A percentile compares a stretch with the other conserved stretches of the same genome.
phyloP scores from a whole-genome alignment of 352 stramenopile species.

The Globisporangium parvum region DNA sequence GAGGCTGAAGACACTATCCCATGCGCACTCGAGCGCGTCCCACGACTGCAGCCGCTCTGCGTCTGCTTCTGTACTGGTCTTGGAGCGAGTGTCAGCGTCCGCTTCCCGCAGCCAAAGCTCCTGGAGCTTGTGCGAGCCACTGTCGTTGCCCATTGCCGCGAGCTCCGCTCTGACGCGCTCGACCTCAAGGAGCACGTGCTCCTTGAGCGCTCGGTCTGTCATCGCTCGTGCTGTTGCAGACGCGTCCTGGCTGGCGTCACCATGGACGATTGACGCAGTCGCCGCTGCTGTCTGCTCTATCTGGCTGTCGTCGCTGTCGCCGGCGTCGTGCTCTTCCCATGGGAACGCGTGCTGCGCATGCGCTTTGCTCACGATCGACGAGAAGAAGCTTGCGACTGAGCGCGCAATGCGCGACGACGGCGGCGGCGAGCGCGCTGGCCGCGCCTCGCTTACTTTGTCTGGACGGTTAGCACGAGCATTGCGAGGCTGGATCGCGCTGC shows the following conservation, averaged over 20 bases:
- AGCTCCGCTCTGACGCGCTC: too few relatives aligned
- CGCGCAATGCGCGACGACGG: constrained; percentile 3
- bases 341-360: constrained; percentile 1
- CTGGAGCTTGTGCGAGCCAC: background rate
- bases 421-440: background rate
- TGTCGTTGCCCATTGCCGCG: too few relatives aligned
- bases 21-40: background rate
- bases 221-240: too few relatives aligned
- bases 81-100: background rate
- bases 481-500: background rate
- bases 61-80: background rate
- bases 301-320: background rate
- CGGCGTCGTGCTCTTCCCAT: constrained; percentile 3
- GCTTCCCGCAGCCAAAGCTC: constrained; percentile 3
- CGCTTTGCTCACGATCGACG: constrained; percentile 4
- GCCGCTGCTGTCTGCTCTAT: background rate
- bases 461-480: background rate
- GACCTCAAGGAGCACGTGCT: too few relatives aligned
- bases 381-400: constrained; percentile 8
- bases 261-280: too few relatives aligned
- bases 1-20: constrained; percentile 3
- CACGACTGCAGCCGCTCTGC: background rate
- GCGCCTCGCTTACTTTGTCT: background rate
- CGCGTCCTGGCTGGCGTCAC: too few relatives aligned
- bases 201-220: too few relatives aligned